A percentile compares a stretch with the other conserved stretches of the same genome.
phyloP scores from a whole-genome alignment of 345 rosid genomes.

The Orychophragmus violaceus region DNA sequence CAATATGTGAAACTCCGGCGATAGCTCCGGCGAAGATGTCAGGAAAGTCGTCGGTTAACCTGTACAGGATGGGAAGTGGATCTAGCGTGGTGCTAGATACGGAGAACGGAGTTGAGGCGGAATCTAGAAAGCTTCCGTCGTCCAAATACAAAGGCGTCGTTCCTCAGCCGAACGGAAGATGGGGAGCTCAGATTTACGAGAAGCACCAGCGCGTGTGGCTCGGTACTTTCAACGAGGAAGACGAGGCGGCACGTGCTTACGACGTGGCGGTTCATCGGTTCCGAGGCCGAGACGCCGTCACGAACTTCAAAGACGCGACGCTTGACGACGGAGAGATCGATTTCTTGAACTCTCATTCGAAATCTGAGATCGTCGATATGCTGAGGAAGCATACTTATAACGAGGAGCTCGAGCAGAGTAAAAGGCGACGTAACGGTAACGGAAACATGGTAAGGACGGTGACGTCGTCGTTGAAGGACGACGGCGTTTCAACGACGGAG shows the following conservation, averaged over 20 bases:
- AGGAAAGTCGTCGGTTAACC: constrained; percentile 34
- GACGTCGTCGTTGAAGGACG: background rate
- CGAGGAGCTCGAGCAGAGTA: constrained; percentile 78
- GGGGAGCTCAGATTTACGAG: constrained; percentile 99
- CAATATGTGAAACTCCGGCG: constrained; percentile 26
- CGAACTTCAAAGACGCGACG: constrained; percentile 60
- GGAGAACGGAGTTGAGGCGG: constrained; percentile 66
- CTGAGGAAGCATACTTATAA: constrained; percentile 76
- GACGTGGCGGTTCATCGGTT: constrained; percentile 82
- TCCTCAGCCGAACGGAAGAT: constrained; percentile 93
- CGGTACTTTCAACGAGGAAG: constrained; percentile 85
- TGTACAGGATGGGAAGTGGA: constrained; percentile 59
- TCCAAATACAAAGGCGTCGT: constrained; percentile 96
- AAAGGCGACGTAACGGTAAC: constrained; percentile 30
- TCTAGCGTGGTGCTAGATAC: constrained; percentile 53
- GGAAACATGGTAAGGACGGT: constrained; percentile 29
- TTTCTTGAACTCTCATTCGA: constrained; percentile 72
- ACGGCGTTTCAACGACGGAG: constrained; percentile 16
- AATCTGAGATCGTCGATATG: constrained; percentile 93
- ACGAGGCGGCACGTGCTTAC: constrained; percentile 83
- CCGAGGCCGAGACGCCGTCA: constrained; percentile 83
- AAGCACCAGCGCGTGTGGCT: constrained; percentile 97
- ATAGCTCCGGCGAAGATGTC: constrained; percentile 10
- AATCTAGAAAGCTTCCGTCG: constrained; percentile 80
- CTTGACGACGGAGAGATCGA: constrained; percentile 44